These are phyloP conservation scores for Cucurbita moschata DNA, from an alignment of 306 rosid species.

Conservation along the genomic window DNA sequence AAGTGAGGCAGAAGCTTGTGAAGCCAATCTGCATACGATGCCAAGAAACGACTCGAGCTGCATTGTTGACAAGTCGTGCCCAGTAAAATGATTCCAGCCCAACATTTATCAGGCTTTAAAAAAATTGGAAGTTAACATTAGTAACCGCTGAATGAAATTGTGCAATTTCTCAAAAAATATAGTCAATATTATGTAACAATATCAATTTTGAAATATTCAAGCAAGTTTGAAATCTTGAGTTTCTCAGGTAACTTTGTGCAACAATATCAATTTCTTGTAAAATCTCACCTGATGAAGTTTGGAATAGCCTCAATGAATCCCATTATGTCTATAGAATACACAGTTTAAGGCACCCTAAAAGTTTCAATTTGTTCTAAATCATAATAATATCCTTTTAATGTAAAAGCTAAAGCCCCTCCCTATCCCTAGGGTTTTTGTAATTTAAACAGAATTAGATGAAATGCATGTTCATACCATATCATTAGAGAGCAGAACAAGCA, in stretches of 20 bases:
- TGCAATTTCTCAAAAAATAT: neutral
- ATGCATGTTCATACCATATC: slow-evolving; percentile 28
- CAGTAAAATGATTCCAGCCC: slow-evolving; percentile 70
- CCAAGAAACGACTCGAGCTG: slow-evolving; percentile 50
- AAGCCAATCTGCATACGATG: slow-evolving; percentile 60
- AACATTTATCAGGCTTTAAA: slow-evolving; percentile 81
- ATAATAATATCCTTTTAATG: neutral
- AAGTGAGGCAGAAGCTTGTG: slow-evolving; percentile 36
- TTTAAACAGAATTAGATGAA: neutral
- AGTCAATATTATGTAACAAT: neutral
- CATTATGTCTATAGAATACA: neutral
- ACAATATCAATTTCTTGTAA: neutral
- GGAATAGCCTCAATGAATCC: neutral
- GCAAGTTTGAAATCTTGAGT: slow-evolving; percentile 1
- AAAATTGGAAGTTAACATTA: slow-evolving; percentile 12
- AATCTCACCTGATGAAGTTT: neutral
- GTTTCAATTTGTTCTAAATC: neutral
- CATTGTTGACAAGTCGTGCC: slow-evolving; percentile 78
- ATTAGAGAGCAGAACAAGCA: slow-evolving; percentile 30
- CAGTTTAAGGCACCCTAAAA: neutral
- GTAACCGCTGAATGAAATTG: neutral
- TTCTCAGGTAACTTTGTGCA: neutral
- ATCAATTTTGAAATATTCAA: neutral
- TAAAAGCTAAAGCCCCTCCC: neutral
- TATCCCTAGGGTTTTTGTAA: neutral